Percentiles rank a stretch among this genome's conserved stretches.
Evolutionary conservation across 768 basidiomycete genomes (phyloP).

Genomic region (Clathrus columnatus): DNA sequence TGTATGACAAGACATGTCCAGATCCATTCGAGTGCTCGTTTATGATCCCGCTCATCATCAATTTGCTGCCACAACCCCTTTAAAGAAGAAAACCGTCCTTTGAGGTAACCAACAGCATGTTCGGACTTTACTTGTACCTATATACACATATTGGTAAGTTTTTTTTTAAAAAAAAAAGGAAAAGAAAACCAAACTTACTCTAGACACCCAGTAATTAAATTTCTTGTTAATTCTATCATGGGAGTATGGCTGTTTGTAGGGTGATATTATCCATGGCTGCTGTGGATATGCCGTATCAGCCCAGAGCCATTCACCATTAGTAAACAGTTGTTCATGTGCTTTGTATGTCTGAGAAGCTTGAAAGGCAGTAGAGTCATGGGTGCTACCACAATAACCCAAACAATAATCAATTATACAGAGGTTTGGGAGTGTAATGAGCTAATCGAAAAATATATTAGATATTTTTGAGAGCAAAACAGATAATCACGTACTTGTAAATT

Average conservation of each 20-base stretch:
- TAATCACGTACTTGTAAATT: conserved; percentile 2
- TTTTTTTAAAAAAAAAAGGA: too few relatives aligned
- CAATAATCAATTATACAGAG: conserved; percentile 23
- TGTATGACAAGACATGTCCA: conserved; percentile 25
- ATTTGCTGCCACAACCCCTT: conserved; percentile 24
- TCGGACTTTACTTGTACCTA: conserved; percentile 28
- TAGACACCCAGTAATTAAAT: conserved; percentile 17
- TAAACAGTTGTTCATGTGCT: conserved; percentile 13
- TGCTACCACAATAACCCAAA: conserved; percentile 21
- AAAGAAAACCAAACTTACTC: conserved; percentile 1
- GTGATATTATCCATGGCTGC: conserved; percentile 22
- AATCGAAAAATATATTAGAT: too few relatives aligned
- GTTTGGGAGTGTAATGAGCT: conserved; percentile 23
- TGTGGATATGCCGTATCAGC: conserved; percentile 25
- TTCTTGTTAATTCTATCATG: conserved; percentile 17
- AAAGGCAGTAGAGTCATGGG: conserved; percentile 21
- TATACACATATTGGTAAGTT: neutral
- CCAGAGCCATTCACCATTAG: conserved; percentile 19
- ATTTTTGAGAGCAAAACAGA: too few relatives aligned
- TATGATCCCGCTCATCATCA: conserved; percentile 17
- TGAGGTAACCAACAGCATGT: conserved; percentile 32
- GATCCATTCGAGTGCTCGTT: conserved; percentile 26
- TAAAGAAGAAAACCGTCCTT: conserved; percentile 31
- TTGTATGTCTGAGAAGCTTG: conserved; percentile 14
- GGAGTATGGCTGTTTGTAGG: conserved; percentile 24